Evolutionary conservation across 1,139 yeast genomes (phyloP), one percentile per base, ranked within the genome.

Genomic region (Zygosaccharomyces pseudobailii): DNA sequence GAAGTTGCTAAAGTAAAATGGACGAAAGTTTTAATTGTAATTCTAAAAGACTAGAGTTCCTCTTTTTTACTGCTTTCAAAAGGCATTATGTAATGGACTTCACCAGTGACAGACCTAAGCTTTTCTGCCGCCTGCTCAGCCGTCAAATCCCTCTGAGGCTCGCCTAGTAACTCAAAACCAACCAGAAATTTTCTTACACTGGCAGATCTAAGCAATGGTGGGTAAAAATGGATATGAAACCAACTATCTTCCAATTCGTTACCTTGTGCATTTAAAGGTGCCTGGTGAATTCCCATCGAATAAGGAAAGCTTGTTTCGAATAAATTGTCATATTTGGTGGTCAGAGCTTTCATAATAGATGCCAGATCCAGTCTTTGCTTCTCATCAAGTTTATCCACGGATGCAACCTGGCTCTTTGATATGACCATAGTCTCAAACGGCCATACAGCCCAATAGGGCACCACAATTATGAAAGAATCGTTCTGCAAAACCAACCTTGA

Each of bases 391-490:
- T 79, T 79, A 32, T 68, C 67, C 20, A 83, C 62, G 22, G 82
- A 78, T 31, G 74, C 68, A 48, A 82, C 68, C 52, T 80, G 83
- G 32, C 70, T 68, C 57, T 79, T 79, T 22, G 87, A 63, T 7
- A 84, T 68, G 35, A 84, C 70, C 66, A 84, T 68, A 5, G 87
- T 80, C 66, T 84, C 89, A 63, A 82, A 84, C 5, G 92, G 92
- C 90, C 92, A 84, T 42, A 81, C 73, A 3, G 90, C 92, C 92
- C 92, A 84, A 66, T 80, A 84, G 41, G 92, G 90, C 9, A 84
- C 88, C 13, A 84, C 80, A n/a, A 78, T 86, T 33, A 84, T 59
- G 55, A 84, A 84, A 2, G 80, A 71, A 52, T 78, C 86, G 59
- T 84, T 84, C 50, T 76, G 73, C 27, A 74, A 71, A 7, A 84